These are phyloP conservation scores for Theobroma grandiflorum DNA, from an alignment of 441 rosid species.

Conservation along the genomic window DNA sequence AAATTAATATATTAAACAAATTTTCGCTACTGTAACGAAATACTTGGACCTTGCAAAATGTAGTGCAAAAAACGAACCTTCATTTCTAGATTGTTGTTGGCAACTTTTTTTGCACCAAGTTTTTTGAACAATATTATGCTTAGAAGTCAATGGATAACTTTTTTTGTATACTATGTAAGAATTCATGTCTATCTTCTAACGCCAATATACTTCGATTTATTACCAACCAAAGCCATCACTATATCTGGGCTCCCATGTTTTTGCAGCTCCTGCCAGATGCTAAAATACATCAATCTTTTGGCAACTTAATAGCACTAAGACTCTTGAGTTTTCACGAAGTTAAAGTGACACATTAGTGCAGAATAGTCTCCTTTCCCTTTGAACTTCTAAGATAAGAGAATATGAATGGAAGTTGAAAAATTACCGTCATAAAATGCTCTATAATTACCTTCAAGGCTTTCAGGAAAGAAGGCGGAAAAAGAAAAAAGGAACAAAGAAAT, in stretches of 20 bases:
- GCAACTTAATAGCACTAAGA: neutral
- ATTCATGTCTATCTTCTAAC: too few relatives aligned
- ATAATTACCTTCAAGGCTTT: neutral
- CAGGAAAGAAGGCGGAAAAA: neutral
- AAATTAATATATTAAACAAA: too few relatives aligned
- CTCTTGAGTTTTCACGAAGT: neutral
- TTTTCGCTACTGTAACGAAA: too few relatives aligned
- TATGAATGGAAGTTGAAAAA: neutral
- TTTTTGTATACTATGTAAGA: too few relatives aligned
- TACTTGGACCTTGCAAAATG: too few relatives aligned
- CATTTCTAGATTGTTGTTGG: too few relatives aligned
- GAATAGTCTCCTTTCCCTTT: neutral
- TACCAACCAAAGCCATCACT: conserved; percentile 97
- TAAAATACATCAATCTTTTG: conserved; percentile 21
- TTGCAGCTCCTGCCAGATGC: conserved; percentile 77
- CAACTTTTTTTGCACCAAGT: too few relatives aligned
- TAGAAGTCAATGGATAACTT: too few relatives aligned
- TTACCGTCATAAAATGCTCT: neutral
- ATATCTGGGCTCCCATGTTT: conserved; percentile 97
- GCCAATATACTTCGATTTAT: too few relatives aligned
- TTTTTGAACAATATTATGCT: too few relatives aligned
- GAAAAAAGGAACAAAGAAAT: neutral
- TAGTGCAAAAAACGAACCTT: too few relatives aligned
- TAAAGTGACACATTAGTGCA: neutral
- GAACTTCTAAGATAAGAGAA: neutral